Conservation (phyloP, 179 eudicot species). For the Drosera spatulata region DNA sequence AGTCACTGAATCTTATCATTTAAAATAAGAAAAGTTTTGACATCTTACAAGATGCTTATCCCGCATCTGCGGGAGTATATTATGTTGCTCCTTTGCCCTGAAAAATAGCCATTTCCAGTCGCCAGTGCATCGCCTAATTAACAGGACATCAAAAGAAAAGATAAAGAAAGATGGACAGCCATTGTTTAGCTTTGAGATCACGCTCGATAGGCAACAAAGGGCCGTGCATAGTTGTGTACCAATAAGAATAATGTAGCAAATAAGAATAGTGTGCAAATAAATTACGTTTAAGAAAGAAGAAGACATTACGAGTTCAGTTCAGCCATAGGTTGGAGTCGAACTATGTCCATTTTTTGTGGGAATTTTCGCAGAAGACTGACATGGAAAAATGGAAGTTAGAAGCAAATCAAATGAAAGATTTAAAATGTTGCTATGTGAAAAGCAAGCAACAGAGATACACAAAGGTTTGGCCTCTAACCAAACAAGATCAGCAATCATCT, state of each 20-base stretch:
- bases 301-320: constrained; percentile 77
- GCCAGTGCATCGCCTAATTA: constrained; percentile 78
- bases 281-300: too few species aligned
- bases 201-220: too few species aligned
- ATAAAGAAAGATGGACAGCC: background rate
- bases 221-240: background rate
- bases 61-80: constrained; percentile 88
- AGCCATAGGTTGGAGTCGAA: constrained; percentile 94
- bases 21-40: background rate
- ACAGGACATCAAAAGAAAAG: background rate
- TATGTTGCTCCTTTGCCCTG: constrained; percentile 96
- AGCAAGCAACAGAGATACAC: too few species aligned
- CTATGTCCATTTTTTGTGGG: constrained; percentile 97
- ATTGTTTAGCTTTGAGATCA: background rate
- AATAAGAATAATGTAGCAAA: too few species aligned
- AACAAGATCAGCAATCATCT: too few species aligned
- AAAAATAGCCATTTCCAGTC: constrained; percentile 78
- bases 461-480: too few species aligned
- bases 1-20: background rate
- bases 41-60: constrained; percentile 96
- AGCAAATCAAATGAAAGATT: too few species aligned
- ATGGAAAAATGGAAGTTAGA: constrained; percentile 9
- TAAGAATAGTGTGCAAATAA: too few species aligned
- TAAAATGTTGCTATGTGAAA: too few species aligned
- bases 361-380: constrained; percentile 94